These are phyloP conservation scores for Guillardia theta DNA, from an alignment of 78 protist species.

Conservation along the genomic window DNA sequence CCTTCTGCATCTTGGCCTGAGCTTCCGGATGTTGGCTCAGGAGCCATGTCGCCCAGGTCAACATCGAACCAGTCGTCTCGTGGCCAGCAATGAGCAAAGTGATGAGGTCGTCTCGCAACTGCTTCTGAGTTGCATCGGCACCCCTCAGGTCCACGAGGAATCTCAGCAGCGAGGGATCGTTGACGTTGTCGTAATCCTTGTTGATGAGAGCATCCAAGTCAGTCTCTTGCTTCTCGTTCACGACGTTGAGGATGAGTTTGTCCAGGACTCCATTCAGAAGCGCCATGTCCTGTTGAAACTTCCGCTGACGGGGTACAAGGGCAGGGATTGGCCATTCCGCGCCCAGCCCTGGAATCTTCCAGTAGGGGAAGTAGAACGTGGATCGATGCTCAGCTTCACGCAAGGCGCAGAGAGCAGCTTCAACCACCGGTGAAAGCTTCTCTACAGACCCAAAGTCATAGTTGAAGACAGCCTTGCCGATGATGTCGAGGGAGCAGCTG, in stretches of 20 bases:
- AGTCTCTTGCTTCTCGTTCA: neutral
- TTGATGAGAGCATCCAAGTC: slow-evolving; percentile 33
- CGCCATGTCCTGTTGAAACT: slow-evolving; percentile 44
- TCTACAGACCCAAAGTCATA: slow-evolving; percentile 28
- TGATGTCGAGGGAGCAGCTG: slow-evolving; percentile 37
- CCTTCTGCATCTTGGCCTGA: neutral
- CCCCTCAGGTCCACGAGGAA: slow-evolving; percentile 52
- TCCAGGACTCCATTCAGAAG: slow-evolving; percentile 39
- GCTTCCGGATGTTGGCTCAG: slow-evolving; percentile 28
- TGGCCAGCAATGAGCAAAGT: slow-evolving; percentile 51
- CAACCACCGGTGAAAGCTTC: neutral
- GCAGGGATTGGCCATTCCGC: slow-evolving; percentile 39
- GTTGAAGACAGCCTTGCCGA: slow-evolving; percentile 56
- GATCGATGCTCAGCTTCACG: slow-evolving; percentile 50
- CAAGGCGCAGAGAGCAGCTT: slow-evolving; percentile 12
- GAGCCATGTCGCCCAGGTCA: slow-evolving; percentile 41
- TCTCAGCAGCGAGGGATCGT: slow-evolving; percentile 12
- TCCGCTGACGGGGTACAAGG: slow-evolving; percentile 17
- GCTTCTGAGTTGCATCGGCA: slow-evolving; percentile 29
- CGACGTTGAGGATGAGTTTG: slow-evolving; percentile 38
- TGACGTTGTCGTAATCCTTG: slow-evolving; percentile 46
- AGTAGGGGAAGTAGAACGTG: slow-evolving; percentile 25
- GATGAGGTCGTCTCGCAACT: slow-evolving; percentile 53
- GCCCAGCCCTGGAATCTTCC: slow-evolving; percentile 40
- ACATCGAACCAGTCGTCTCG: slow-evolving; percentile 14